Conservation (phyloP, 495 filamentous ascomycete species). For the Saxophila tyrrhenica region DNA sequence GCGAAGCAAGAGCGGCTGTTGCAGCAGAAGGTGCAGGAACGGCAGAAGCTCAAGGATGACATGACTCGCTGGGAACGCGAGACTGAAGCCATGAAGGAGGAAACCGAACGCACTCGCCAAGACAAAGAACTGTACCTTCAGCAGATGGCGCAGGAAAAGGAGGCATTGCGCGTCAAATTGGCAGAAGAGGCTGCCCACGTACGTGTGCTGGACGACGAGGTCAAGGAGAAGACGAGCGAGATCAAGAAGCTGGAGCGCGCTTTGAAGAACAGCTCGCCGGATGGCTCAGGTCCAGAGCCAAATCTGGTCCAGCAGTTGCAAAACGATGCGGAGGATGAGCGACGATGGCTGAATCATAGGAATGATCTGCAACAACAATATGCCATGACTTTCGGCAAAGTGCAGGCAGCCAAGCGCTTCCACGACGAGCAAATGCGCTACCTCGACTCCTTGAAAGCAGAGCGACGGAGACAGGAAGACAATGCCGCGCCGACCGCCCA, state of each 20-base stretch:
- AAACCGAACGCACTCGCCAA: constrained; percentile 37
- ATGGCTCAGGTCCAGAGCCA: constrained; percentile 34
- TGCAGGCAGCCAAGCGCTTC: constrained; percentile 13
- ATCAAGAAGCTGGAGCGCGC: constrained; percentile 55
- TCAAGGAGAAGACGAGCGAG: constrained; percentile 47
- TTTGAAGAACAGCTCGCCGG: constrained; percentile 29
- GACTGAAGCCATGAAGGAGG: constrained; percentile 38
- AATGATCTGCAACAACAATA: constrained; percentile 42
- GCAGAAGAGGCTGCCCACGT: constrained; percentile 41
- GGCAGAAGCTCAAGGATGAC: constrained; percentile 50
- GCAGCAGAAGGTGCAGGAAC: constrained; percentile 51
- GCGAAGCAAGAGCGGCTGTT: constrained; percentile 60
- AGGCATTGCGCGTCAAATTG: constrained; percentile 41
- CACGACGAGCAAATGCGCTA: constrained; percentile 10
- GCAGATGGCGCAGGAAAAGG: constrained; percentile 35
- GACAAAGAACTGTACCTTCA: constrained; percentile 39
- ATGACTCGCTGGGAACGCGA: constrained; percentile 47
- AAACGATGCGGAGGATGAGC: constrained; percentile 46
- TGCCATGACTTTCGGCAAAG: not conserved
- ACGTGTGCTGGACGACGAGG: constrained; percentile 50
- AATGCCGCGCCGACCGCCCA: not conserved
- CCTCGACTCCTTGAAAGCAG: constrained; percentile 8
- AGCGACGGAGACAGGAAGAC: constrained; percentile 10
- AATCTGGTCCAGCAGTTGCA: constrained; percentile 39
- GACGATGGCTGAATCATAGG: constrained; percentile 43